These are phyloP conservation scores for Theobroma grandiflorum DNA, from an alignment of 441 rosid species.

Conservation along the genomic window DNA sequence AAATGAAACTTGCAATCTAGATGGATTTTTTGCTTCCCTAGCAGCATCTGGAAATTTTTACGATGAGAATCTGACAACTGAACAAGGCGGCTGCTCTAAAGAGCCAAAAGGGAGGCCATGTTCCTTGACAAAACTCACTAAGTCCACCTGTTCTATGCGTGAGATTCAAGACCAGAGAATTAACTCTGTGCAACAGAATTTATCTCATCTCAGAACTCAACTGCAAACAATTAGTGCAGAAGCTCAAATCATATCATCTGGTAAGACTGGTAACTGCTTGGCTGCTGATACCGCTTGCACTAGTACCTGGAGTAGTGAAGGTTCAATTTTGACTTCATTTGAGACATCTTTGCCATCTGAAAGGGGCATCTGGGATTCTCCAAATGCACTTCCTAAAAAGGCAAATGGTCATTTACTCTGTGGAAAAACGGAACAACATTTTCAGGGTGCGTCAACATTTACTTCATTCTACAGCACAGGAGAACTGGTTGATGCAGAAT, in stretches of 20 bases:
- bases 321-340: constrained; percentile 56
- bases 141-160: constrained; percentile 30
- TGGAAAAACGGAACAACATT: constrained; percentile 23
- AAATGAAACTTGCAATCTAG: constrained; percentile 49
- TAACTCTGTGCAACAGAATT: constrained; percentile 30
- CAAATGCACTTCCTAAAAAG: constrained; percentile 21
- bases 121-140: constrained; percentile 39
- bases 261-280: constrained; percentile 32
- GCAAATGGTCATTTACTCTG: constrained; percentile 14
- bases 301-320: constrained; percentile 53
- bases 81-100: constrained; percentile 44
- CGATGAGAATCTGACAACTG: constrained; percentile 43
- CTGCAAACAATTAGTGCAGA: constrained; percentile 28
- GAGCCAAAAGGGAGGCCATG: constrained; percentile 53
- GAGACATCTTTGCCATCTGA: constrained; percentile 44
- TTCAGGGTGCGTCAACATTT: constrained; percentile 29
- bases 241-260: constrained; percentile 28
- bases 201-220: constrained; percentile 34
- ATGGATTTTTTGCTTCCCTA: constrained; percentile 64
- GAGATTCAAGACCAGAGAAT: constrained; percentile 44
- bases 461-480: constrained; percentile 33
- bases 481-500: constrained; percentile 31
- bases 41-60: constrained; percentile 37
- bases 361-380: constrained; percentile 31
- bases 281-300: constrained; percentile 45